A percentile compares a stretch with the other conserved stretches of the same genome.
Conservation (phyloP, 148 eudicot genomes). For the Limonium bicolor region DNA sequence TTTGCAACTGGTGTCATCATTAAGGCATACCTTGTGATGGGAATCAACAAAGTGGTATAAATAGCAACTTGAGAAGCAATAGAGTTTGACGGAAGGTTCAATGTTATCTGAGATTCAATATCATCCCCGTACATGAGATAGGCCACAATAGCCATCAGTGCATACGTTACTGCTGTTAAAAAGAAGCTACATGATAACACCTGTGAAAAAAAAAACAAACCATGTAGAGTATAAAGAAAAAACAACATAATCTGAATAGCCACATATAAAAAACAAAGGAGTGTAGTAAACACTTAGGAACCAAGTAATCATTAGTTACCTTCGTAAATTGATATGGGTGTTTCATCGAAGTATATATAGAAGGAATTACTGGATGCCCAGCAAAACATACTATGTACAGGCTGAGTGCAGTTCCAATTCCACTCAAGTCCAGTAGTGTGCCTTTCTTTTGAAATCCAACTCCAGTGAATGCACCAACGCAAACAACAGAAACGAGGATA, state of each 20-base stretch:
- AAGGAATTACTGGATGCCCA: conserved; percentile 17
- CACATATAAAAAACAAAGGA: too few relatives aligned
- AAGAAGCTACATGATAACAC: conserved; percentile 10
- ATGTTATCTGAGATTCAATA: conserved; percentile 14
- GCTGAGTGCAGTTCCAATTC: conserved; percentile 10
- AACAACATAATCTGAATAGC: too few relatives aligned
- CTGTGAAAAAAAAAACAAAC: conserved; percentile 3
- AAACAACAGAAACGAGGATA: conserved; percentile 8
- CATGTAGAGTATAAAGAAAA: too few relatives aligned
- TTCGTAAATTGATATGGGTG: conserved; percentile 9
- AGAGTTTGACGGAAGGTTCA: conserved; percentile 11
- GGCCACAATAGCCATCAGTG: conserved; percentile 7
- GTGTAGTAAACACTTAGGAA: too few relatives aligned
- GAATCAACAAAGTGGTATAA: conserved; percentile 22
- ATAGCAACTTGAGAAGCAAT: conserved; percentile 15
- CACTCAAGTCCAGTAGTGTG: background rate
- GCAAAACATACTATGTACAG: conserved; percentile 18
- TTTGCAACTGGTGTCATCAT: conserved; percentile 20
- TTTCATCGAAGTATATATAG: conserved; percentile 14
- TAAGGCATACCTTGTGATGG: conserved; percentile 16
- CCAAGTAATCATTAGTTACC: too few relatives aligned
- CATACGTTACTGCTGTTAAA: conserved; percentile 7
- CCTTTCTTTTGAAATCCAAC: conserved; percentile 12
- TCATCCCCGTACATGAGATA: conserved; percentile 16
- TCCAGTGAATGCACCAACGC: conserved; percentile 8